Conservation (phyloP, 139 green algal species). For the Nannochloris sp. region DNA sequence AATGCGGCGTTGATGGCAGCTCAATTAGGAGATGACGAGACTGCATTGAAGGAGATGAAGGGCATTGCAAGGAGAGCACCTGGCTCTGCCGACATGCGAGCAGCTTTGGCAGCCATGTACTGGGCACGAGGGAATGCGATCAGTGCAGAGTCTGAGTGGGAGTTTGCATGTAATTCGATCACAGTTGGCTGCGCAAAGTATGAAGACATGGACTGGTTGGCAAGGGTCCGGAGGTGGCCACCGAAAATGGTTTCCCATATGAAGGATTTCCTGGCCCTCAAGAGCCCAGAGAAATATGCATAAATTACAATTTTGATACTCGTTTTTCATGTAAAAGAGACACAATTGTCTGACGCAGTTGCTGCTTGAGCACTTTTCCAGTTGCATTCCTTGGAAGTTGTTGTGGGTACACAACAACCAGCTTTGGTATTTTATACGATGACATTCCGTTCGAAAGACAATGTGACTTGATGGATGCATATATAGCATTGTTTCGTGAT, state of each 20-base stretch:
- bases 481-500: background rate
- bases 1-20: constrained; percentile 54
- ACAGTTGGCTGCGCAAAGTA: constrained; percentile 67
- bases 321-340: background rate
- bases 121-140: constrained; percentile 42
- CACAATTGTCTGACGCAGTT: background rate
- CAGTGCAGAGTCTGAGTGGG: constrained; percentile 55
- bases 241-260: constrained; percentile 53
- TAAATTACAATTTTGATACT: background rate
- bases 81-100: constrained; percentile 68
- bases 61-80: constrained; percentile 59
- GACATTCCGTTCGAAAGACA: constrained; percentile 42
- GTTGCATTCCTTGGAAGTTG: constrained; percentile 45
- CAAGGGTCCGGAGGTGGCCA: constrained; percentile 47
- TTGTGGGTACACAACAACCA: constrained; percentile 1
- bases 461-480: constrained; percentile 3
- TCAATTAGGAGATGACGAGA: constrained; percentile 54
- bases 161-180: constrained; percentile 68
- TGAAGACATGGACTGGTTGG: constrained; percentile 64
- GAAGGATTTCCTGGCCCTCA: constrained; percentile 30
- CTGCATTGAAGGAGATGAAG: constrained; percentile 47
- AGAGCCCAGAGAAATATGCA: background rate
- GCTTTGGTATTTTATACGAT: constrained; percentile 54
- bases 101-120: constrained; percentile 69
- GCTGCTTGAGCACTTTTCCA: constrained; percentile 58